Base-by-base conservation (phyloP, 495 filamentous ascomycete species). In the Monascus purpureus region DNA sequence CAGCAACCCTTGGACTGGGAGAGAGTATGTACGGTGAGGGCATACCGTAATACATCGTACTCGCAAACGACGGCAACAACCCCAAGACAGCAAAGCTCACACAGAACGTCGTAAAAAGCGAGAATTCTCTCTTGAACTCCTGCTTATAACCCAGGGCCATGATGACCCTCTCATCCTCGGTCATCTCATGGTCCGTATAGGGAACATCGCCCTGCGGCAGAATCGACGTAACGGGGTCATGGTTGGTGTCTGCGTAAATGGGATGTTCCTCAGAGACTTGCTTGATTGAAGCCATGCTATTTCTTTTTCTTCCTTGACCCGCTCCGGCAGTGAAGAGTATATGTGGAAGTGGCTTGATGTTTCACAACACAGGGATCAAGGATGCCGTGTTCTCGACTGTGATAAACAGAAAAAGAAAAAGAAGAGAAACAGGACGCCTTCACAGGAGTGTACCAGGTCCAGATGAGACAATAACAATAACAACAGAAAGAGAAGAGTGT, bases 51-150 rank as follows among this genome's bases (percentile, higher is more conserved):
- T 67, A 75, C 32, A 87, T 54, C 0, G 80, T 87, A 32, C 67
- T 75, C 4, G 80, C 80, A 45, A 84, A 82, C 28, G 73, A 79
- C 0, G 80, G 80, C 25, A 86, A 52, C 30, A 86, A 47, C 3
- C 80, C 80, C 35, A 85, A 53, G 4, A 84, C 78, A 4, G 80
- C 77, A 47, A 85, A 85, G 35, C 70, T 76, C 29, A 86, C 78
- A 42, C 76, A 80, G 53, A 86, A 86, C 0, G 78, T 78, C 8
- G 78, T 81, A 73, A 77, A 85, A n/a, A 82, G 54, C n/a, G 69
- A 77, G 46, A 86, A 84, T 41, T 86, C 80, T 38, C 80, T 63
- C 55, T 81, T 83, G 61, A 85, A 85, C 43, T 86, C 80, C 29
- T 79, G 74, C 46, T 81, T 82, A 48, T 83, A 84, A 11, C 80